phyloP scores from a whole-genome alignment of 345 rosid genomes.

The Lumnitzera littorea region DNA sequence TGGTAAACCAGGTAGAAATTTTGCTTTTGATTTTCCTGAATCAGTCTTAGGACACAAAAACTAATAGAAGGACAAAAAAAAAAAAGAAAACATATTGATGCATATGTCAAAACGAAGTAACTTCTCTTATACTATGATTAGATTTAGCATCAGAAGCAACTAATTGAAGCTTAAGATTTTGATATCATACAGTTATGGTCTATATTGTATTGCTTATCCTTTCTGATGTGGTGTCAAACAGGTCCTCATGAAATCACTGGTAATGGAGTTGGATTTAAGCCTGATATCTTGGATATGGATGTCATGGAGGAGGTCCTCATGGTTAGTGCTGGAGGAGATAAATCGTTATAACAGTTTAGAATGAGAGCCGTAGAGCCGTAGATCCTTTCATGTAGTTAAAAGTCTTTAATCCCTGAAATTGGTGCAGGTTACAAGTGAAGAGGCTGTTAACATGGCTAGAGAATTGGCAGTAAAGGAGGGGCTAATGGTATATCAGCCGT shows the following conservation, averaged over 20 bases:
- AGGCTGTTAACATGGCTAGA: conserved; percentile 90
- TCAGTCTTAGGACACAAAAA: background rate
- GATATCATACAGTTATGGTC: no score
- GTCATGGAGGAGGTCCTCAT: conserved; percentile 86
- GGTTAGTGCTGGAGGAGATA: conserved; percentile 25
- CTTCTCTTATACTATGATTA: no score
- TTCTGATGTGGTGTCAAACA: conserved; percentile 13
- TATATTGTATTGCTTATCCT: no score
- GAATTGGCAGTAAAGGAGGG: conserved; percentile 91
- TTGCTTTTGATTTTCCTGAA: background rate
- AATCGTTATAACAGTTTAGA: background rate
- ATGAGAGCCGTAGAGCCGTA: no score
- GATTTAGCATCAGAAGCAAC: no score
- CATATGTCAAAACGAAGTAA: background rate
- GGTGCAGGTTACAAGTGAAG: conserved; percentile 79
- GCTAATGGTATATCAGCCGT: conserved; percentile 50
- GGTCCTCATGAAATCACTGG: conserved; percentile 97
- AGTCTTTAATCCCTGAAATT: background rate
- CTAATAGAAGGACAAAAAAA: no score
- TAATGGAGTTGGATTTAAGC: conserved; percentile 96
- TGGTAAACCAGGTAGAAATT: conserved; percentile 76
- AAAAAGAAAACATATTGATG: no score
- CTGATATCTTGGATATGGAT: conserved; percentile 91
- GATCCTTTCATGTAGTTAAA: no score
- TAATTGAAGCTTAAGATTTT: no score